Percentiles rank a stretch among this genome's conserved stretches.
Evolutionary conservation across 441 rosid genomes (phyloP).

Genomic region (Erodium texanum): DNA sequence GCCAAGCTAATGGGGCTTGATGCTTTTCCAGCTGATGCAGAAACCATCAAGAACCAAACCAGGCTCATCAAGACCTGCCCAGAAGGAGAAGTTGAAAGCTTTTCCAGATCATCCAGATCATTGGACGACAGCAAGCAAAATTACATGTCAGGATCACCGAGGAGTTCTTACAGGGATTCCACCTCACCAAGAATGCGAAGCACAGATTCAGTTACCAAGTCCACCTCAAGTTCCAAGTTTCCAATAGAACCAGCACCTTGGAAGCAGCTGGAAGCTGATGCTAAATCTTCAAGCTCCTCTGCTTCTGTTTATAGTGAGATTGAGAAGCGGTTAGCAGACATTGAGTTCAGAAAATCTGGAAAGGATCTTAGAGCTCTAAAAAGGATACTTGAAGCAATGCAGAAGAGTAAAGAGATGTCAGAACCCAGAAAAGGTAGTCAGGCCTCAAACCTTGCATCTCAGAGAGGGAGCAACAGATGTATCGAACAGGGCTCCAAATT

Average conservation of each 20-base stretch:
- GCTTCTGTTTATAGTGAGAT: constrained; percentile 67
- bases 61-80: constrained; percentile 14
- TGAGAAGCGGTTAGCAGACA: constrained; percentile 68
- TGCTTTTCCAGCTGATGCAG: constrained; percentile 34
- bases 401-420: constrained; percentile 25
- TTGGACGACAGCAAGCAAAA: constrained; percentile 35
- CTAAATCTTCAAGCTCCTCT: constrained; percentile 22
- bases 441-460: constrained; percentile 19
- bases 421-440: constrained; percentile 27
- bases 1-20: constrained; percentile 96
- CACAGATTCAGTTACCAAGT: constrained; percentile 37
- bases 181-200: constrained; percentile 18
- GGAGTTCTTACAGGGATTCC: constrained; percentile 24
- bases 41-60: constrained; percentile 20
- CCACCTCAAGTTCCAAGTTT: constrained; percentile 36
- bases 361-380: constrained; percentile 87
- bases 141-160: constrained; percentile 8
- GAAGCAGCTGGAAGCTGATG: constrained; percentile 36
- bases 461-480: constrained; percentile 16
- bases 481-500: constrained; percentile 28
- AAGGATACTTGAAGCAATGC: constrained; percentile 85
- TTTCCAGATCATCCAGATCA: too few relatives aligned
- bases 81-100: constrained; percentile 14
- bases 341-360: constrained; percentile 67
- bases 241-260: constrained; percentile 64